Percentiles rank a stretch among this genome's conserved stretches.
Evolutionary conservation across 2,329 filamentous ascomycete genomes (phyloP).

Genomic region (Polychaeton citri): DNA sequence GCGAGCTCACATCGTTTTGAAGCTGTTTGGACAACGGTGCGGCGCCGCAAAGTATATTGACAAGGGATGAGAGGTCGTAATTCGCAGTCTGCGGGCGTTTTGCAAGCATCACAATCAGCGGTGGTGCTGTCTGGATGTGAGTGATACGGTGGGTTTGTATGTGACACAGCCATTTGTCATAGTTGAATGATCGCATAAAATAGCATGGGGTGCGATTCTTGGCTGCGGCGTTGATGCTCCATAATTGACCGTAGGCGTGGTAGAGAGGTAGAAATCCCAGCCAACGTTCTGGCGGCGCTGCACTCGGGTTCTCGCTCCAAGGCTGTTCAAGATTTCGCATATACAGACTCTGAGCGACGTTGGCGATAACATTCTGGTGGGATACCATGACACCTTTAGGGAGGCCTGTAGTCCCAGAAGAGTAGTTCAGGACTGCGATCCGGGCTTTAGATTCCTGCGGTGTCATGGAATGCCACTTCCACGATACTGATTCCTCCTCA

Average conservation of each 20-base stretch:
- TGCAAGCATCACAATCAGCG: slow-evolving; percentile 25
- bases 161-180: slow-evolving; percentile 19
- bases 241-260: slow-evolving; percentile 24
- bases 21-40: slow-evolving; percentile 26
- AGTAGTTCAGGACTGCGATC: slow-evolving; percentile 15
- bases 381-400: slow-evolving; percentile 33
- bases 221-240: slow-evolving; percentile 24
- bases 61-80: slow-evolving; percentile 21
- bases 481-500: slow-evolving; percentile 15
- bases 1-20: slow-evolving; percentile 25
- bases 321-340: slow-evolving; percentile 24
- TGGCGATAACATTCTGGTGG: slow-evolving; percentile 30
- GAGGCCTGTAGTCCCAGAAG: slow-evolving; percentile 27
- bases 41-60: slow-evolving; percentile 25
- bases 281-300: slow-evolving; percentile 18
- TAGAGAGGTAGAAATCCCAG: slow-evolving; percentile 23
- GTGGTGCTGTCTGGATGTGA: slow-evolving; percentile 26
- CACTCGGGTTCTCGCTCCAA: slow-evolving; percentile 7
- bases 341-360: slow-evolving; percentile 24
- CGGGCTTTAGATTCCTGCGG: slow-evolving; percentile 21
- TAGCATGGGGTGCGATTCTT: slow-evolving; percentile 21
- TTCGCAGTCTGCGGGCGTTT: slow-evolving; percentile 22
- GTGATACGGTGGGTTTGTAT: slow-evolving; percentile 25
- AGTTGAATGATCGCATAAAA: slow-evolving; percentile 28
- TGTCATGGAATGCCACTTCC: slow-evolving; percentile 29